phyloP scores from a whole-genome alignment of 768 basidiomycete genomes.

The Boletus sensibilis region DNA sequence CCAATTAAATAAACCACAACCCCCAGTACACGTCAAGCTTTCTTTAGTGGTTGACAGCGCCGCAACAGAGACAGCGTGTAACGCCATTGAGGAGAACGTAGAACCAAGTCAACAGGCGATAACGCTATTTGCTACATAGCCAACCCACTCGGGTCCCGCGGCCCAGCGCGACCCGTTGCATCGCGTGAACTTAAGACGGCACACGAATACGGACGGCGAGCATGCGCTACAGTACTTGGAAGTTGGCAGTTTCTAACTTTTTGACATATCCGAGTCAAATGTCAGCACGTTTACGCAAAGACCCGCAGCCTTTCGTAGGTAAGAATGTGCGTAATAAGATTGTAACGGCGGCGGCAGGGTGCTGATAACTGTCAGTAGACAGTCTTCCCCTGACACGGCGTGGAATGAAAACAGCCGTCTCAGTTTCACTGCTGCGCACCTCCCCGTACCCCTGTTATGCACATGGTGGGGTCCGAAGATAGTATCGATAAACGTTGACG shows the following conservation, averaged over 20 bases:
- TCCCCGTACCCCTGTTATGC: background rate
- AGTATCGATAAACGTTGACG: background rate
- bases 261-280: background rate
- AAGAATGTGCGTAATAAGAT: background rate
- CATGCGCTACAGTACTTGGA: background rate
- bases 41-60: background rate
- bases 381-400: background rate
- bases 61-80: background rate
- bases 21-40: background rate
- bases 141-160: background rate
- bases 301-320: background rate
- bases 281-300: background rate
- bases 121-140: background rate
- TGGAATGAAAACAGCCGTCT: background rate
- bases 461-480: background rate
- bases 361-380: background rate
- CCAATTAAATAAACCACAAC: background rate
- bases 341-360: background rate
- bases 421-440: background rate
- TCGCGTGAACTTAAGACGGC: background rate
- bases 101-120: background rate
- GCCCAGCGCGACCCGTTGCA: background rate
- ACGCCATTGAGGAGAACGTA: background rate
- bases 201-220: background rate
- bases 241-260: background rate